Percentiles rank a stretch among this genome's conserved stretches.
Conservation (phyloP, 768 basidiomycete genomes). For the Kwoniella sp. region DNA sequence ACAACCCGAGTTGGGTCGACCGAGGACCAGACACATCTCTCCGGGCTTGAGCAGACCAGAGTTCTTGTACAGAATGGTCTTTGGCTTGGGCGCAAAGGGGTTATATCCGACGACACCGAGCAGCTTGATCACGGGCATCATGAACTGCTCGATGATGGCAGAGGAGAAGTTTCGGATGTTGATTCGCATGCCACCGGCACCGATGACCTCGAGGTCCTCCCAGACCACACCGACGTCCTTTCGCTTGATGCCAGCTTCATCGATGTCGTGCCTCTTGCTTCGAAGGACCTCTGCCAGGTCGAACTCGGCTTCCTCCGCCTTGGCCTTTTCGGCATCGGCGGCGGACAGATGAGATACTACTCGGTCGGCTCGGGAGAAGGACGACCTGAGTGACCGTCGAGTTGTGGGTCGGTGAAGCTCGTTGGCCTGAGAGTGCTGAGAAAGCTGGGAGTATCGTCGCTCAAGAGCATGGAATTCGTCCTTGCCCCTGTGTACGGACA, state of each 20-base stretch:
- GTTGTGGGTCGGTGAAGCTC: constrained; percentile 31
- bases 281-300: constrained; percentile 47
- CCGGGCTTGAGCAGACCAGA: constrained; percentile 61
- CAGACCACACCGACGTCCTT: constrained; percentile 50
- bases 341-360: constrained; percentile 5
- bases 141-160: constrained; percentile 52
- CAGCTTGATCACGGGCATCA: constrained; percentile 61
- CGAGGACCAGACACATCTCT: constrained; percentile 71
- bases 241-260: constrained; percentile 50
- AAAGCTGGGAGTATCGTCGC: constrained; percentile 33
- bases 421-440: constrained; percentile 23
- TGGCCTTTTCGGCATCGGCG: constrained; percentile 42
- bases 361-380: constrained; percentile 1
- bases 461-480: constrained; percentile 41
- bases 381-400: constrained; percentile 13
- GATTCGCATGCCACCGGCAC: constrained; percentile 52
- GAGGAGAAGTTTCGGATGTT: constrained; percentile 52
- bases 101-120: constrained; percentile 56
- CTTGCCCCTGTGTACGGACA: constrained; percentile 34
- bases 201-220: constrained; percentile 49
- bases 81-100: constrained; percentile 56
- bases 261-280: constrained; percentile 26
- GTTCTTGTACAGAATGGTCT: constrained; percentile 58
- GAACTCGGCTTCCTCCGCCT: constrained; percentile 46
- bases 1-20: constrained; percentile 80